phyloP scores from a whole-genome alignment of 179 eudicot species.

The Drosera spatulata region DNA sequence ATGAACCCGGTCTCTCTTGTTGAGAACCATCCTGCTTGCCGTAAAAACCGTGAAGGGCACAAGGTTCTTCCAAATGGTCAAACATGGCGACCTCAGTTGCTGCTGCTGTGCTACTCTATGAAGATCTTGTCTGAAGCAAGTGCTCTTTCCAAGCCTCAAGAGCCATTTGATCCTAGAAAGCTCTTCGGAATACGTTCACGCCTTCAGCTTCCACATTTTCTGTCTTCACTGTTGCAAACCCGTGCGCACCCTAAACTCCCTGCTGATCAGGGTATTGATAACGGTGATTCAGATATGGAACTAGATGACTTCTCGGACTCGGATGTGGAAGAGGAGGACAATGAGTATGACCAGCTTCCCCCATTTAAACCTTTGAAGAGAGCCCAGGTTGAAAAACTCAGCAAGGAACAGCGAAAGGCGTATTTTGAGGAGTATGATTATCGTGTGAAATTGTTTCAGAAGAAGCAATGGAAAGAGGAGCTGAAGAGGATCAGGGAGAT shows the following conservation, averaged over 20 bases:
- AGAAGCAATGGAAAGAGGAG: conserved; percentile 92
- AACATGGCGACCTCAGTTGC: conserved; percentile 81
- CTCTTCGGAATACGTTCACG: conserved; percentile 79
- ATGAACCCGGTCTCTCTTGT: conserved; percentile 87
- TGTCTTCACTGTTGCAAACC: conserved; percentile 81
- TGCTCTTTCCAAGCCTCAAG: conserved; percentile 57
- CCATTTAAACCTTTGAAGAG: conserved; percentile 87
- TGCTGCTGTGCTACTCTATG: conserved; percentile 78
- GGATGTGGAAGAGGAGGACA: conserved; percentile 71
- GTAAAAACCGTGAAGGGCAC: conserved; percentile 85
- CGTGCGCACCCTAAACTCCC: conserved; percentile 87
- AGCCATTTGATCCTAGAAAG: conserved; percentile 63
- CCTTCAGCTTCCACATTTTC: conserved; percentile 67
- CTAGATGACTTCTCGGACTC: conserved; percentile 68
- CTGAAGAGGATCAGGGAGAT: conserved; percentile 67
- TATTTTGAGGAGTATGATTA: conserved; percentile 92
- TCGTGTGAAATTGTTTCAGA: conserved; percentile 88
- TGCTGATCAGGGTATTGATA: conserved; percentile 69
- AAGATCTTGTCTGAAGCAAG: conserved; percentile 78
- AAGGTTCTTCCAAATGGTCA: conserved; percentile 94
- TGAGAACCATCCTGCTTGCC: conserved; percentile 84
- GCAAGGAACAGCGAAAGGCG: conserved; percentile 69
- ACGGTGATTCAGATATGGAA: conserved; percentile 81
- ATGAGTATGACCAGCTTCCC: conserved; percentile 95
- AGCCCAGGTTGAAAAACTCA: conserved; percentile 63